phyloP scores from a whole-genome alignment of 495 filamentous ascomycete genomes.

The Penicillium ochrochloron region DNA sequence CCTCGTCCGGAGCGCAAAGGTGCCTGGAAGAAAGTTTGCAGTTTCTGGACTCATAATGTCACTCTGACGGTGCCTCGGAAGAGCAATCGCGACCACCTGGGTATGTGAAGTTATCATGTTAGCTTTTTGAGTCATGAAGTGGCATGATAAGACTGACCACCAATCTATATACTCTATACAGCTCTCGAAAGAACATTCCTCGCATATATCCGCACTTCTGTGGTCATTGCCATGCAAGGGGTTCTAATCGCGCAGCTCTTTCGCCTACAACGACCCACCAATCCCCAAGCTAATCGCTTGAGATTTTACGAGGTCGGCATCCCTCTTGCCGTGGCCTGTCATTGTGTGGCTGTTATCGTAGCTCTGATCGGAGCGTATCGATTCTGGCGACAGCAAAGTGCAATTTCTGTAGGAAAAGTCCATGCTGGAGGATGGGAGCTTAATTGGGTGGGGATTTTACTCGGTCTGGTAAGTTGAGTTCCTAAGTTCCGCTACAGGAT shows the following conservation, averaged over 20 bases:
- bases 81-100: conserved; percentile 52
- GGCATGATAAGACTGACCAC: background rate
- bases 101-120: conserved; percentile 28
- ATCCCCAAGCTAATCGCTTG: conserved; percentile 35
- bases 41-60: conserved; percentile 49
- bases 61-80: conserved; percentile 47
- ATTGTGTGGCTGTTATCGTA: conserved; percentile 60
- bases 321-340: conserved; percentile 64
- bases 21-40: conserved; percentile 29
- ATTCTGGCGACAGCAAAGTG: conserved; percentile 73
- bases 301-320: conserved; percentile 68
- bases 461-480: conserved; percentile 53
- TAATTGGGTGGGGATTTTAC: conserved; percentile 53
- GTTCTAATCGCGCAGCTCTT: conserved; percentile 72
- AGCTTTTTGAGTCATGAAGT: background rate
- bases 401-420: conserved; percentile 65
- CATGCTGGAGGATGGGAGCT: conserved; percentile 73
- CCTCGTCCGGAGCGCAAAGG: conserved; percentile 30
- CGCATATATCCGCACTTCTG: conserved; percentile 74
- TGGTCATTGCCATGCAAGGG: conserved; percentile 69
- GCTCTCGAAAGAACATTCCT: conserved; percentile 82
- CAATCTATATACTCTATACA: conserved; percentile 32
- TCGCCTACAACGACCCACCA: conserved; percentile 60
- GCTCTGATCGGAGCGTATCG: conserved; percentile 62
- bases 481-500: background rate